Evolutionary conservation across 768 basidiomycete genomes (phyloP).

Genomic region (Phaeotremella skinneri): DNA sequence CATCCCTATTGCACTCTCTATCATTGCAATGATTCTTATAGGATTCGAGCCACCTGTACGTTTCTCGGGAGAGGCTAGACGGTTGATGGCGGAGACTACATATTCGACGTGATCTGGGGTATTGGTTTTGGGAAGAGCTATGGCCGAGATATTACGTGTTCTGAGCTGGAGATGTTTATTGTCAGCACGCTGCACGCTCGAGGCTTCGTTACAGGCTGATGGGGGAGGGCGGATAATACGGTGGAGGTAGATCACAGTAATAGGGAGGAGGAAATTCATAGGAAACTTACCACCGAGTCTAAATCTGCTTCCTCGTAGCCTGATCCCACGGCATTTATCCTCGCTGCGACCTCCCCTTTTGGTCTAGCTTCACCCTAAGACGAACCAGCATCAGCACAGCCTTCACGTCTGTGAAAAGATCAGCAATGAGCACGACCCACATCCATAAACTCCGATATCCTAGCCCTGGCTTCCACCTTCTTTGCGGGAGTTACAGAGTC

Average conservation of each 20-base stretch:
- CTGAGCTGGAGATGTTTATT: constrained; percentile 54
- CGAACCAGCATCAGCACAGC: background rate
- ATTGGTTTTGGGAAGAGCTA: constrained; percentile 85
- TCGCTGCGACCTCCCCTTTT: constrained; percentile 39
- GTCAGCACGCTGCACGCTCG: background rate
- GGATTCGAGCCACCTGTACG: constrained; percentile 35
- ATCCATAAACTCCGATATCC: constrained; percentile 61
- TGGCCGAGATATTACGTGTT: constrained; percentile 58
- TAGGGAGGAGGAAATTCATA: background rate
- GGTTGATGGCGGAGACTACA: constrained; percentile 58
- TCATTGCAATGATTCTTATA: constrained; percentile 69
- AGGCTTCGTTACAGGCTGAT: too few relatives aligned
- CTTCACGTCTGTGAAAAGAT: background rate
- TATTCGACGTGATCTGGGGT: constrained; percentile 63
- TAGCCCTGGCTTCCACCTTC: constrained; percentile 60
- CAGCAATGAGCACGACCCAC: constrained; percentile 15
- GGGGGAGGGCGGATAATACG: too few relatives aligned
- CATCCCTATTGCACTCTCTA: constrained; percentile 76
- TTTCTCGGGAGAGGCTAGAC: constrained; percentile 40
- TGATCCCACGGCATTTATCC: constrained; percentile 47
- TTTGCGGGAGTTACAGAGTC: constrained; percentile 71
- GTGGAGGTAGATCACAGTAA: background rate
- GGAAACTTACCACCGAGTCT: constrained; percentile 32
- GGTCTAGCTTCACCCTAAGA: constrained; percentile 24
- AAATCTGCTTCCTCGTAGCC: constrained; percentile 46